Evolutionary conservation across 306 rosid genomes (phyloP), one percentile per base, ranked within the genome.

Genomic region (Hippophae tibetana): DNA sequence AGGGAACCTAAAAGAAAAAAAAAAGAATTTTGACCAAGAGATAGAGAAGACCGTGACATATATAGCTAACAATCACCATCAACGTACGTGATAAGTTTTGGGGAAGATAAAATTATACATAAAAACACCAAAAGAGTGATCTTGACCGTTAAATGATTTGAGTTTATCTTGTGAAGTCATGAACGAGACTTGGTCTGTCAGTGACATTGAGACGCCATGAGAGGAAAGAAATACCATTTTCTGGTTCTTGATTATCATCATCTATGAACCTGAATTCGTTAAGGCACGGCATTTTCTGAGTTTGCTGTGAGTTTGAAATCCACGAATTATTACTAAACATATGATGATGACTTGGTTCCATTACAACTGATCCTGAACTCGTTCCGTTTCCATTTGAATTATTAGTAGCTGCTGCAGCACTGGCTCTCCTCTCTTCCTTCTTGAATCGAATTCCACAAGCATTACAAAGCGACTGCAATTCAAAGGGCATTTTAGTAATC

Each of bases 371-470:
- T 52, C 74, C 76, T 0, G 86, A 54, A 6, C 13, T 46, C 1
- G 54, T 60, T 3, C 70, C 67, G 61, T 49, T 75, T 0, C 42
- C n/a, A 10, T 10, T 46, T 11, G 82, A 26, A 5, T 31, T 31
- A 5, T 31, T 31, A 31, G 78, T 62, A 2, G 89, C 80, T 0
- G 84, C 80, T 0, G 86, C 82, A 0, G 89, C 89, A 4, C 76
- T 81, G 1, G 96, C 96, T 63, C 96, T 67, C 69, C 99, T 74
- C 65, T 93, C 99, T 71, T 88, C 97, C 62, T 93, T 93, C 78
- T 93, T 93, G 87, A 82, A 93, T 62, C 99, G 78, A 40, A 93
- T 93, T 67, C 99, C 99, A 75, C 99, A 93, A 8, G 99, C 99
- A 80, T 93, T 88, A 76, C 99, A 93, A 1, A 93, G 84, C 0